Evolutionary conservation across 805 yeast species (phyloP).

Genomic region (Spencermartinsiella europaea): DNA sequence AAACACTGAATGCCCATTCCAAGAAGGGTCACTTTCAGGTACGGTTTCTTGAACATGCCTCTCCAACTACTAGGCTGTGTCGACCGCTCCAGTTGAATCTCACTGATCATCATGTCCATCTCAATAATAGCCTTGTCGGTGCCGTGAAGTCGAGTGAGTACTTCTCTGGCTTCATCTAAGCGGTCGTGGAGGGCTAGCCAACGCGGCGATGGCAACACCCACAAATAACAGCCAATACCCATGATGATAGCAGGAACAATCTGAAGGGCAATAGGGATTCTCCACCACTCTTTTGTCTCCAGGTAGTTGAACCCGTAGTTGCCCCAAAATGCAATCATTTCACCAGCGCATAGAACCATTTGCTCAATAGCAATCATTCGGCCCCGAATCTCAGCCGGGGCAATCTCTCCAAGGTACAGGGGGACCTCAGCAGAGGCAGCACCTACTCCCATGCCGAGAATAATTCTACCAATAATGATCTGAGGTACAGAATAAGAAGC

Average conservation of each 20-base stretch:
- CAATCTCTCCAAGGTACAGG: conserved; percentile 68
- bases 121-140: conserved; percentile 10
- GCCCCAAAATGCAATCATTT: conserved; percentile 14
- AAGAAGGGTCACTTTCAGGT: conserved; percentile 7
- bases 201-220: conserved; percentile 5
- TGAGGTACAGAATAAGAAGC: conserved; percentile 73
- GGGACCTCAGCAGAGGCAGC: conserved; percentile 71
- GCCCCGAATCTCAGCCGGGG: conserved; percentile 77
- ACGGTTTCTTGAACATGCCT: conserved; percentile 9
- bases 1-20: conserved; percentile 10
- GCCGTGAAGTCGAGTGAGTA: conserved; percentile 6
- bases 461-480: conserved; percentile 61
- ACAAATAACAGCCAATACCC: conserved; percentile 4
- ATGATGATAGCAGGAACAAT: conserved; percentile 39
- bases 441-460: conserved; percentile 77
- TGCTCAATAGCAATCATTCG: conserved; percentile 75
- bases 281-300: conserved; percentile 11
- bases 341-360: conserved; percentile 12
- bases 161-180: conserved; percentile 4
- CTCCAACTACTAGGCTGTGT: conserved; percentile 5
- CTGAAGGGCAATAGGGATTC: conserved; percentile 55
- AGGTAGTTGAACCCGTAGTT: conserved; percentile 13
- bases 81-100: conserved; percentile 4
- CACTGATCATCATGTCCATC: conserved; percentile 9
- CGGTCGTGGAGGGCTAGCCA: conserved; percentile 10